Conservation (phyloP, 306 rosid genomes). For the Ziziphus jujuba region DNA sequence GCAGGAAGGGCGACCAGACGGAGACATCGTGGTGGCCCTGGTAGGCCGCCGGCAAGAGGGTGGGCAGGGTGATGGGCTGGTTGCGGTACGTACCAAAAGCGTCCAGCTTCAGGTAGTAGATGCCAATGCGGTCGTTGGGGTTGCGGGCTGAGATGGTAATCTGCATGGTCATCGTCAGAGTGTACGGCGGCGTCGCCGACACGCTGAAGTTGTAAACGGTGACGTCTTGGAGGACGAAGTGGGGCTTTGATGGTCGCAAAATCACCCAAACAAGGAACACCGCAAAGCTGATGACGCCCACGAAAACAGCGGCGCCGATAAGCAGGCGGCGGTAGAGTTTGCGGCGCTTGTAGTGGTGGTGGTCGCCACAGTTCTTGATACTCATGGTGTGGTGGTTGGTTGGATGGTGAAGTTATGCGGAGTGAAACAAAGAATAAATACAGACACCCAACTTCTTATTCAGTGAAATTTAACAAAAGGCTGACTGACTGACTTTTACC, state of each 20-base stretch:
- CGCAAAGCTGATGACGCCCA: constrained; percentile 29
- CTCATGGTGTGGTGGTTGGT: constrained; percentile 35
- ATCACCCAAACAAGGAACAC: constrained; percentile 57
- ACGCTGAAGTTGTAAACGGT: constrained; percentile 59
- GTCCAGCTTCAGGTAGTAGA: constrained; percentile 46
- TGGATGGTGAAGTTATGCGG: not conserved
- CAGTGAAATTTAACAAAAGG: too few species aligned
- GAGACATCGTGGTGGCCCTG: constrained; percentile 63
- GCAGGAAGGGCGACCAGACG: constrained; percentile 74
- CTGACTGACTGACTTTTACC: too few species aligned
- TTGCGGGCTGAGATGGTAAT: constrained; percentile 54
- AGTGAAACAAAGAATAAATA: too few species aligned
- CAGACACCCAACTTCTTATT: too few species aligned
- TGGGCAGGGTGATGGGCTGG: constrained; percentile 60
- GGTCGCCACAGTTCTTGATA: constrained; percentile 48
- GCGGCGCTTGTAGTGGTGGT: constrained; percentile 18
- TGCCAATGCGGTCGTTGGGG: constrained; percentile 60
- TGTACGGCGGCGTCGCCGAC: constrained; percentile 35
- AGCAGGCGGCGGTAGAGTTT: constrained; percentile 35
- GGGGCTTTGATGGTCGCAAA: constrained; percentile 61
- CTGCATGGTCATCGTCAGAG: constrained; percentile 49
- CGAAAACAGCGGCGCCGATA: not conserved
- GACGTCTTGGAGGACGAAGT: constrained; percentile 64
- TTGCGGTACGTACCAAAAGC: constrained; percentile 49
- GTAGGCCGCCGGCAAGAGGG: constrained; percentile 48